Conservation (phyloP, 2,329 filamentous ascomycete genomes). For the Trichoderma atrobrunneum region DNA sequence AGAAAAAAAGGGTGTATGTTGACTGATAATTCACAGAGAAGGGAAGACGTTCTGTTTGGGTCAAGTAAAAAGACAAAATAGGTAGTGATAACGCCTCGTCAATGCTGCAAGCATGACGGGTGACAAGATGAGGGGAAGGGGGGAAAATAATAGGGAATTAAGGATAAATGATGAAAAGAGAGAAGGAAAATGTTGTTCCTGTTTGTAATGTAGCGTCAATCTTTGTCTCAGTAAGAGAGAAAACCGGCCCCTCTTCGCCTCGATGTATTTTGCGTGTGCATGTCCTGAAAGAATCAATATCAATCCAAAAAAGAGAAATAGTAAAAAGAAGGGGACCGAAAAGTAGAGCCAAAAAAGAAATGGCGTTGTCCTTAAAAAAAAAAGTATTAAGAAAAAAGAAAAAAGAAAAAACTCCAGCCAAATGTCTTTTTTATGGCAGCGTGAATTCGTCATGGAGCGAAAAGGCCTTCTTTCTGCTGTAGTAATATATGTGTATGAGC, state of each 20-base stretch:
- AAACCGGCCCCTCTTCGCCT: background rate
- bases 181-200: background rate
- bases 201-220: constrained; percentile 13
- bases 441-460: constrained; percentile 18
- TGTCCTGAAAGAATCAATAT: constrained; percentile 16
- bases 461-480: constrained; percentile 4
- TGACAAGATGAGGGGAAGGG: background rate
- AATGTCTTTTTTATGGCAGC: constrained; percentile 14
- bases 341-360: background rate
- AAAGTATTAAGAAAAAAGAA: background rate
- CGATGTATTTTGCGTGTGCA: background rate
- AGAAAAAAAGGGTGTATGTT: constrained; percentile 10
- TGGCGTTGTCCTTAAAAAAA: background rate
- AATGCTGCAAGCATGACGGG: constrained; percentile 14
- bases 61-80: background rate
- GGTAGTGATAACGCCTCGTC: background rate
- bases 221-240: constrained; percentile 13
- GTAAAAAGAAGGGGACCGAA: background rate
- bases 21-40: background rate
- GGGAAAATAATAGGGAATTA: background rate
- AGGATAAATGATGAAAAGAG: background rate
- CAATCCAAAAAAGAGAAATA: constrained; percentile 1
- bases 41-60: background rate
- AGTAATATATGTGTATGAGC: constrained; percentile 13
- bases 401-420: constrained; percentile 9